These are phyloP conservation scores for Chytriomyces sp. DNA, from an alignment of 192 early-diverging fungal species.

Conservation along the genomic window DNA sequence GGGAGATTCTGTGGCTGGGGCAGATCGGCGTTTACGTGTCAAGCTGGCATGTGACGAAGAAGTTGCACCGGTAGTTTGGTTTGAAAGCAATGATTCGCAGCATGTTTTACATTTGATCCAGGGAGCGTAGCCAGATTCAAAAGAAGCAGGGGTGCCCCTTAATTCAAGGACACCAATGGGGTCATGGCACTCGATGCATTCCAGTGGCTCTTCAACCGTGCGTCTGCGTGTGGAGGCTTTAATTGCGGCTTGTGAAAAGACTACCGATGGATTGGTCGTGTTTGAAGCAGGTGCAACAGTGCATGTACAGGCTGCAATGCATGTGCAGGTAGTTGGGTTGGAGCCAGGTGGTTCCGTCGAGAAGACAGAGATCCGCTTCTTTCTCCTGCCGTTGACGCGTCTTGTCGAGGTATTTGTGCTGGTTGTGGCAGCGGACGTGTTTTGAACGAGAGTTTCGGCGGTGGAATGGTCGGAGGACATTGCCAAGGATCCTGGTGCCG, in stretches of 20 bases:
- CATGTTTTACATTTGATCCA: slow-evolving; percentile 28
- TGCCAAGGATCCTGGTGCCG: too few species aligned
- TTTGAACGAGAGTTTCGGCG: too few species aligned
- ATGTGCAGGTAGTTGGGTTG: neutral
- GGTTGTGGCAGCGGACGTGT: neutral
- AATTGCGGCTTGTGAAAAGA: slow-evolving; percentile 38
- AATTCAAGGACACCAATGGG: slow-evolving; percentile 33
- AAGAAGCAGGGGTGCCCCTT: slow-evolving; percentile 27
- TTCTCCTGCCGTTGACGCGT: neutral
- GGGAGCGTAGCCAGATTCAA: slow-evolving; percentile 21
- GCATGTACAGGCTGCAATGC: neutral
- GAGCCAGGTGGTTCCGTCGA: neutral
- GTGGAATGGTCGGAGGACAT: too few species aligned
- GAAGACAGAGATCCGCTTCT: neutral
- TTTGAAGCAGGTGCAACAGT: neutral
- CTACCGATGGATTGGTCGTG: slow-evolving; percentile 12
- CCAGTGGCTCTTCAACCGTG: slow-evolving; percentile 36
- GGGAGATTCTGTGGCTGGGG: neutral
- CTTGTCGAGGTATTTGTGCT: neutral
- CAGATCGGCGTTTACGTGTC: slow-evolving; percentile 16
- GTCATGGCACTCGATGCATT: slow-evolving; percentile 20
- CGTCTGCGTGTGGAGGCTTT: slow-evolving; percentile 31
- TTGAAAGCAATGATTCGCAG: neutral
- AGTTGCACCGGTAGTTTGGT: slow-evolving; percentile 1
- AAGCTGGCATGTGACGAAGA: neutral